Percentiles rank a stretch among this genome's conserved stretches.
phyloP scores from a whole-genome alignment of 2,329 filamentous ascomycete genomes.

The Aspergillus clavatus region DNA sequence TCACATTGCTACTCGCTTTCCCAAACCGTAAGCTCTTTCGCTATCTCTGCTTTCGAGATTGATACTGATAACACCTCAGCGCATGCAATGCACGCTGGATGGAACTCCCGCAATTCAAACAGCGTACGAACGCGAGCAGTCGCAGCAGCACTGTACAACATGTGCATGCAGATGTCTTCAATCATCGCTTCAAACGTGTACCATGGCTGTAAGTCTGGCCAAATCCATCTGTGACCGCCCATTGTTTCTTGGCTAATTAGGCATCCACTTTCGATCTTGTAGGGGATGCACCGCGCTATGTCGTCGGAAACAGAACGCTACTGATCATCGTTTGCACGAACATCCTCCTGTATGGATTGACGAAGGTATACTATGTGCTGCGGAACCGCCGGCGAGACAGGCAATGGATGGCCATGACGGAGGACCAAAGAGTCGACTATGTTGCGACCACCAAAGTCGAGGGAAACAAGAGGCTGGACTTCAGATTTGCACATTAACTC shows the following conservation, averaged over 20 bases:
- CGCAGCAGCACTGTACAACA: slow-evolving; percentile 37
- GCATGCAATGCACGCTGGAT: slow-evolving; percentile 49
- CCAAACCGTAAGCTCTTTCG: slow-evolving; percentile 40
- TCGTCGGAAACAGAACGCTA: slow-evolving; percentile 38
- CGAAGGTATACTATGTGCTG: slow-evolving; percentile 30
- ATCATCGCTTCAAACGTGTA: slow-evolving; percentile 37
- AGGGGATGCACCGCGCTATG: slow-evolving; percentile 44
- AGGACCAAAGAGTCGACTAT: slow-evolving; percentile 26
- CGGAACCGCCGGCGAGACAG: slow-evolving; percentile 26
- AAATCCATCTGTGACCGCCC: neutral
- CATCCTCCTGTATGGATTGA: slow-evolving; percentile 23
- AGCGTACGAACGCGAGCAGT: slow-evolving; percentile 37
- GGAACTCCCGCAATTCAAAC: slow-evolving; percentile 38
- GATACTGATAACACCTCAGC: slow-evolving; percentile 29
- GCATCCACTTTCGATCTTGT: neutral
- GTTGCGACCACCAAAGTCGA: slow-evolving; percentile 28
- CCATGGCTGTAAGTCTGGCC: slow-evolving; percentile 20
- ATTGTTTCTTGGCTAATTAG: slow-evolving; percentile 2
- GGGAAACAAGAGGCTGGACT: slow-evolving; percentile 34
- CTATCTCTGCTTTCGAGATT: neutral
- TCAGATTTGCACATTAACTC: slow-evolving; percentile 32
- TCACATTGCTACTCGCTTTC: slow-evolving; percentile 49
- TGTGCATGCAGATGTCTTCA: slow-evolving; percentile 33
- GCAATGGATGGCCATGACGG: slow-evolving; percentile 30
- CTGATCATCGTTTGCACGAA: slow-evolving; percentile 21